A percentile compares a stretch with the other conserved stretches of the same genome.
phyloP scores from a whole-genome alignment of 2,329 filamentous ascomycete species.

The Monosporascus ibericus region DNA sequence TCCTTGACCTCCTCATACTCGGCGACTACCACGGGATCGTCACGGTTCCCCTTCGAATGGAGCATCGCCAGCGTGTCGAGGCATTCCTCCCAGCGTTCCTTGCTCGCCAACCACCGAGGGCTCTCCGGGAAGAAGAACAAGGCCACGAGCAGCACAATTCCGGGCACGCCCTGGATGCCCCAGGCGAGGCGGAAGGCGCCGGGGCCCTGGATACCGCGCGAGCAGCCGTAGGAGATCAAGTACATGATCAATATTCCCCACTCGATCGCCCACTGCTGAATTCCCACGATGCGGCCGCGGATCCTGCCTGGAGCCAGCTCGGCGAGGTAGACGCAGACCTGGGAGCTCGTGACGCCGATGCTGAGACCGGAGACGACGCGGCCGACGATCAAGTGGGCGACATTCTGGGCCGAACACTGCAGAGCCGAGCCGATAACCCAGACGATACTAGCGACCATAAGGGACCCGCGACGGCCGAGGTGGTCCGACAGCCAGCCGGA shows the following conservation, averaged over 20 bases:
- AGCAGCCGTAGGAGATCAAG: constrained; percentile 59
- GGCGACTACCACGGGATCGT: constrained; percentile 40
- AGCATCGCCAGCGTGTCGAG: constrained; percentile 9
- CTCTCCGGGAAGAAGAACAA: constrained; percentile 54
- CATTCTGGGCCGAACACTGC: constrained; percentile 49
- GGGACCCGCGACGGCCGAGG: constrained; percentile 32
- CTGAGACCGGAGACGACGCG: constrained; percentile 55
- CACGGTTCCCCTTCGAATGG: constrained; percentile 11
- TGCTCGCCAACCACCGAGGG: constrained; percentile 48
- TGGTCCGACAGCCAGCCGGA: constrained; percentile 40
- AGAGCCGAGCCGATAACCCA: constrained; percentile 51
- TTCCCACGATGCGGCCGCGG: constrained; percentile 59
- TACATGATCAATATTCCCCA: constrained; percentile 61
- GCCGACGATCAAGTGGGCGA: constrained; percentile 44
- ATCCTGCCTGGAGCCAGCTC: constrained; percentile 52
- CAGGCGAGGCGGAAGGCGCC: constrained; percentile 55
- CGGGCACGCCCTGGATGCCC: constrained; percentile 42
- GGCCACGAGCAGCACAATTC: constrained; percentile 40
- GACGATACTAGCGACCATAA: constrained; percentile 35
- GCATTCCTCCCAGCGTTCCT: constrained; percentile 34
- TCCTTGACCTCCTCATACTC: constrained; percentile 30
- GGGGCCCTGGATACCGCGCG: constrained; percentile 44
- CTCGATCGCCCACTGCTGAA: constrained; percentile 69
- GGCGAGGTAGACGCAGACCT: constrained; percentile 61
- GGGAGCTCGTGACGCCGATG: constrained; percentile 58